Evolutionary conservation across 768 basidiomycete species (phyloP), one percentile per base, ranked within the genome.

Genomic region (Kwoniella bestiolae): DNA sequence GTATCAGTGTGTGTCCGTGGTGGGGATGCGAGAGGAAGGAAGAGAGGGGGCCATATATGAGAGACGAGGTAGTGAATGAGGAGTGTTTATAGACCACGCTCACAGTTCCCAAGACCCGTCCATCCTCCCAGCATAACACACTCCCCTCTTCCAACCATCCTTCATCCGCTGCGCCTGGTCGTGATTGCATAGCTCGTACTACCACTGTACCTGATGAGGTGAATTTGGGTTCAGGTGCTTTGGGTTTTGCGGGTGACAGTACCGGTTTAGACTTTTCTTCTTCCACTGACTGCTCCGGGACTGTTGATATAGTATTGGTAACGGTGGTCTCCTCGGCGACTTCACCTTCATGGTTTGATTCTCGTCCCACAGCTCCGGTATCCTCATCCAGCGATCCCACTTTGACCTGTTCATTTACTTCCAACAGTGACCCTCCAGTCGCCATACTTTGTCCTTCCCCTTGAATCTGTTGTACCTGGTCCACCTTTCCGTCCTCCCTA

Each of bases 21-120:
- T n/a, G n/a, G n/a, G n/a, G n/a, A n/a, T n/a, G n/a, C n/a, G n/a
- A n/a, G n/a, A n/a, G n/a, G n/a, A n/a, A n/a, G n/a, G n/a, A n/a
- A n/a, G n/a, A n/a, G n/a, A n/a, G n/a, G n/a, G n/a, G n/a, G n/a
- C n/a, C n/a, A n/a, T n/a, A n/a, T n/a, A n/a, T n/a, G n/a, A n/a
- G n/a, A n/a, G n/a, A n/a, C n/a, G n/a, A n/a, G 35, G 16, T 56
- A 26, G 50, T 60, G 49, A 28, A 28, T n/a, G 65, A 38, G 46
- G 65, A 38, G 3, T 8, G 16, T 1, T n/a, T 38, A 6, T 11
- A 38, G 35, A 38, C 35, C 12, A 41, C 14, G 85, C 90, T 82
- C 81, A 95, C 94, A 80, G 90, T 89, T 49, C 95, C 95, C 73
- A 97, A 78, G n/a, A 95, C 92, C 68, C 86, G 88, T 56, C 92